Evolutionary conservation across 2,329 filamentous ascomycete genomes (phyloP).

Genomic region (Diaporthe destruens): DNA sequence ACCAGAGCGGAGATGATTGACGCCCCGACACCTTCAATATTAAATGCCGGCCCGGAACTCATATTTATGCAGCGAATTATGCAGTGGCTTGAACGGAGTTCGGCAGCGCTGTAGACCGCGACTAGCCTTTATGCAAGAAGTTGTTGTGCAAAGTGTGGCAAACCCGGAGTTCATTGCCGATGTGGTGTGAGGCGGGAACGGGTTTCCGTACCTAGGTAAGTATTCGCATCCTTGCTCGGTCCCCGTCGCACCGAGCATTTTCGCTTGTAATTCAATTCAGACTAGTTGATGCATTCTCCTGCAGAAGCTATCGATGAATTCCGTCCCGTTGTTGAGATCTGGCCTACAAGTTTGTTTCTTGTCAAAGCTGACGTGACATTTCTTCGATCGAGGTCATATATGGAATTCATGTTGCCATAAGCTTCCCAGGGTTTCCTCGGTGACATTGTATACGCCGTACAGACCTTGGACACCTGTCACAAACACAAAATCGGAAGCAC

Average conservation of each 20-base stretch:
- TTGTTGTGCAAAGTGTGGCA: not conserved
- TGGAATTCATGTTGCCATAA: not conserved
- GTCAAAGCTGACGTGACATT: slow-evolving; percentile 4
- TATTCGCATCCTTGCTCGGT: slow-evolving; percentile 20
- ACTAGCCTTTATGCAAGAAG: slow-evolving; percentile 13
- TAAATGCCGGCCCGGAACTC: slow-evolving; percentile 10
- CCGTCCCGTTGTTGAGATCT: slow-evolving; percentile 1
- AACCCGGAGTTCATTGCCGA: not conserved
- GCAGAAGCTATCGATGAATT: not conserved
- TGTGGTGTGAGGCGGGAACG: slow-evolving; percentile 11
- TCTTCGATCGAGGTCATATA: not conserved
- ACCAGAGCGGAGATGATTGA: not conserved
- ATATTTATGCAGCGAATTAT: slow-evolving; percentile 25
- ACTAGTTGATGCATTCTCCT: slow-evolving; percentile 10
- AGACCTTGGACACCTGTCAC: not conserved
- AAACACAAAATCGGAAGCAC: not conserved
- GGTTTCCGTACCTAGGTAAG: no score
- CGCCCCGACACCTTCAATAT: not conserved
- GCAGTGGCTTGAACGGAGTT: slow-evolving; percentile 16
- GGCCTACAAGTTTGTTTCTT: not conserved
- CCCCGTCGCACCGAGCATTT: slow-evolving; percentile 7
- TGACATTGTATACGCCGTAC: not conserved
- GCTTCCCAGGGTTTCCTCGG: slow-evolving; percentile 1
- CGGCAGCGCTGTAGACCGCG: not conserved
- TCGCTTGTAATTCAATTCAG: not conserved